A percentile compares a stretch with the other conserved stretches of the same genome.
These are phyloP conservation scores for Diaporthe velutina DNA, from an alignment of 2,329 filamentous ascomycete species.

Conservation along the genomic window DNA sequence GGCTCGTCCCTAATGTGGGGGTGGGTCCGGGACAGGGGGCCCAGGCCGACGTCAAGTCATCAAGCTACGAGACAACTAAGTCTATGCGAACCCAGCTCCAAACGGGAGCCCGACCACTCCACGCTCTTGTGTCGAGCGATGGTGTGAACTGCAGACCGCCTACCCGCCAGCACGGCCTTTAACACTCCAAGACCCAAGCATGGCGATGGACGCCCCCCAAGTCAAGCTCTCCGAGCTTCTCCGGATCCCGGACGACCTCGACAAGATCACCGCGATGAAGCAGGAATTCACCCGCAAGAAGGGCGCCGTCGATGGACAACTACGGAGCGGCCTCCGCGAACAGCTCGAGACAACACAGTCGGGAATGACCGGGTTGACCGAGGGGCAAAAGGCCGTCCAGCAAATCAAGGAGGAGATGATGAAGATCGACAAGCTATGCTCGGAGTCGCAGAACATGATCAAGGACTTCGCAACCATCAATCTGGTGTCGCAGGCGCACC, in stretches of 20 bases:
- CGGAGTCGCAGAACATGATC: constrained; percentile 97
- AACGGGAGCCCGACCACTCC: neutral
- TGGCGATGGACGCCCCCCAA: constrained; percentile 74
- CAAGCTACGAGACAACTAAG: neutral
- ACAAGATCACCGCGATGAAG: constrained; percentile 92
- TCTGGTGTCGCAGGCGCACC: constrained; percentile 90
- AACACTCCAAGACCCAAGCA: constrained; percentile 1
- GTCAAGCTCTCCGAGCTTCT: constrained; percentile 93
- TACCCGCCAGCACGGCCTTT: constrained; percentile 33
- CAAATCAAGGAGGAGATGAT: constrained; percentile 98
- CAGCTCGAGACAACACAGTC: constrained; percentile 95
- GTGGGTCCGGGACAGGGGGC: constrained; percentile 24
- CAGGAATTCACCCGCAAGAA: constrained; percentile 96
- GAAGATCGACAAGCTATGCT: constrained; percentile 97
- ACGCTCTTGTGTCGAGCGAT: constrained; percentile 20
- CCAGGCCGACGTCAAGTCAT: constrained; percentile 32
- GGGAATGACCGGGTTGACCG: constrained; percentile 88
- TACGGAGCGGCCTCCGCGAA: constrained; percentile 88
- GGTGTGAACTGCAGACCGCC: constrained; percentile 29
- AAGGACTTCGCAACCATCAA: constrained; percentile 96
- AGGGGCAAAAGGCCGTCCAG: constrained; percentile 92
- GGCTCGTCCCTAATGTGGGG: constrained; percentile 33
- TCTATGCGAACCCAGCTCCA: neutral
- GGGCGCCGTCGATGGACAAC: constrained; percentile 87
- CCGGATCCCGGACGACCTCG: constrained; percentile 94